A percentile compares a stretch with the other conserved stretches of the same genome.
phyloP scores from a whole-genome alignment of 1,284 basidiomycete species.

The Sutorius eximius region DNA sequence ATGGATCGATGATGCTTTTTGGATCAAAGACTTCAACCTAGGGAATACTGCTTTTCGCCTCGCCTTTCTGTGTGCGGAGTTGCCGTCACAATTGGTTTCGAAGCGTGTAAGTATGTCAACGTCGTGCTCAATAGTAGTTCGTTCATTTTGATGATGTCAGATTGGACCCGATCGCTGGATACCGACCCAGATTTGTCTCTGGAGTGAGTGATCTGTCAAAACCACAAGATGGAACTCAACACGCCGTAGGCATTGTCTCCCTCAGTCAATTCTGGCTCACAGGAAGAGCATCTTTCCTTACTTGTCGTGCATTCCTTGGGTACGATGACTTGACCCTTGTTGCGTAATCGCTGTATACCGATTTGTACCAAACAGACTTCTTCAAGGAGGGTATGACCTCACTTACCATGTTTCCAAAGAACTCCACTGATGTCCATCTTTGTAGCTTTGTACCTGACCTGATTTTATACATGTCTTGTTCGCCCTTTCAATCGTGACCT shows the following conservation, averaged over 20 bases:
- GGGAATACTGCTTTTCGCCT: conserved; percentile 61
- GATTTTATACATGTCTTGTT: conserved; percentile 66
- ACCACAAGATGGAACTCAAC: background rate
- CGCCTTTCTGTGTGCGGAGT: conserved; percentile 59
- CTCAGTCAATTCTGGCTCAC: conserved; percentile 60
- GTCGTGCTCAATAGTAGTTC: background rate
- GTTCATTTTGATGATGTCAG: conserved; percentile 22
- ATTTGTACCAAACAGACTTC: conserved; percentile 39
- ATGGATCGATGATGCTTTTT: background rate
- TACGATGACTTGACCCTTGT: conserved; percentile 12
- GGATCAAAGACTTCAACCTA: conserved; percentile 54
- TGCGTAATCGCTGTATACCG: background rate
- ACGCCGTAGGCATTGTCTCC: conserved; percentile 36
- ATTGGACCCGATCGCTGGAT: conserved; percentile 72
- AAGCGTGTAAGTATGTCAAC: conserved; percentile 52
- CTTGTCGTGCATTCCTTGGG: conserved; percentile 44
- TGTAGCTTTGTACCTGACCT: conserved; percentile 58
- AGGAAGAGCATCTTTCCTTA: conserved; percentile 55
- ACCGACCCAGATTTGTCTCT: conserved; percentile 49
- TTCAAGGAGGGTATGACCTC: conserved; percentile 55
- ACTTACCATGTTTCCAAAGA: background rate
- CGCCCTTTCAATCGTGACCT: conserved; percentile 12
- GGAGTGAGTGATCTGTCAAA: conserved; percentile 33
- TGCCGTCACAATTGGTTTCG: conserved; percentile 73
- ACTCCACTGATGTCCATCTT: background rate